These are phyloP conservation scores for Pseudozyma pruni DNA, from an alignment of 1,284 basidiomycete species.

Conservation along the genomic window DNA sequence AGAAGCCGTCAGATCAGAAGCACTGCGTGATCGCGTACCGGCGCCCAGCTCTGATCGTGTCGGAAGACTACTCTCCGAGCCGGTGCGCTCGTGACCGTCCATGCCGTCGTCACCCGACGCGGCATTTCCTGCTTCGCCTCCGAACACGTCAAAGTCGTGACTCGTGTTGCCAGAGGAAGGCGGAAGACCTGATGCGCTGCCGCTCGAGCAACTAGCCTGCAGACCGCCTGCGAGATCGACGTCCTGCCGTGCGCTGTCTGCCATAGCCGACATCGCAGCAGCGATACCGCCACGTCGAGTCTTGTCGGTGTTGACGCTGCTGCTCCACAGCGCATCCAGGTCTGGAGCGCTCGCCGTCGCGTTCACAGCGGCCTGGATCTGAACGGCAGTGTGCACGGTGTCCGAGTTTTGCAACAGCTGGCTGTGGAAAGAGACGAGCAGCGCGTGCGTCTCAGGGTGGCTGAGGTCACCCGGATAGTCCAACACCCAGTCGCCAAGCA, in stretches of 20 bases:
- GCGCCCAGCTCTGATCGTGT: slow-evolving; percentile 12
- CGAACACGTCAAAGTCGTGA: slow-evolving; percentile 23
- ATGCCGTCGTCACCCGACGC: slow-evolving; percentile 1
- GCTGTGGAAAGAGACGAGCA: slow-evolving; percentile 45
- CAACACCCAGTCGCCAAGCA: slow-evolving; percentile 62
- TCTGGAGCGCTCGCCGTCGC: slow-evolving; percentile 44
- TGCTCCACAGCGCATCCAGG: slow-evolving; percentile 60
- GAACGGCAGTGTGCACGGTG: slow-evolving; percentile 49
- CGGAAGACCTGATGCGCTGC: slow-evolving; percentile 9
- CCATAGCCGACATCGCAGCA: neutral
- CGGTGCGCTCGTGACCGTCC: slow-evolving; percentile 27
- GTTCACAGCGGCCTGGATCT: slow-evolving; percentile 44
- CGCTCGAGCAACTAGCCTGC: slow-evolving; percentile 22
- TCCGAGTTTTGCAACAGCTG: slow-evolving; percentile 47
- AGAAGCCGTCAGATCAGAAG: slow-evolving; percentile 40
- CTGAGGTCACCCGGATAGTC: slow-evolving; percentile 64
- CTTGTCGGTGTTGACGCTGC: slow-evolving; percentile 48
- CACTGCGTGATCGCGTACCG: slow-evolving; percentile 34
- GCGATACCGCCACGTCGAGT: slow-evolving; percentile 23
- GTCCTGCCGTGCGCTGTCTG: slow-evolving; percentile 5
- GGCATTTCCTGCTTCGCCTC: neutral
- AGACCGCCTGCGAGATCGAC: slow-evolving; percentile 1
- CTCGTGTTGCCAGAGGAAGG: slow-evolving; percentile 29
- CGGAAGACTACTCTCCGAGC: slow-evolving; percentile 35
- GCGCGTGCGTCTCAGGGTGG: slow-evolving; percentile 48